Evolutionary conservation across 345 rosid species (phyloP).

Genomic region (Sonneratia alba): DNA sequence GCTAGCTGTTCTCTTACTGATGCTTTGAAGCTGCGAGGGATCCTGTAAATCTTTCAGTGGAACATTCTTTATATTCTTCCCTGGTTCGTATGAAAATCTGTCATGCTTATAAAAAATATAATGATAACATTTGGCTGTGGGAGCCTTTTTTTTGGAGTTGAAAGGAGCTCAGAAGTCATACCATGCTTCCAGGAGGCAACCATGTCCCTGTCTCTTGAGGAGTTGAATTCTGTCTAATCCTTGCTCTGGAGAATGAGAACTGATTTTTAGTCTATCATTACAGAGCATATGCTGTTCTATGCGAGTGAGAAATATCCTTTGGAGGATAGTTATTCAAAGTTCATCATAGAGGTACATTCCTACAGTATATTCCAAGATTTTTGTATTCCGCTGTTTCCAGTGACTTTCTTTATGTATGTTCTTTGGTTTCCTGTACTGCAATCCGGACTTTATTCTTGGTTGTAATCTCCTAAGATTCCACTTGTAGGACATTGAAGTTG

Average conservation of each 20-base stretch:
- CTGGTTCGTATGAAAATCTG: too few species aligned
- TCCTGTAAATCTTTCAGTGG: too few species aligned
- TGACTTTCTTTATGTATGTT: neutral
- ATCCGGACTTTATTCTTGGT: neutral
- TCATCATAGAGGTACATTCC: constrained; percentile 53
- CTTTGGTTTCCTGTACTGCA: neutral
- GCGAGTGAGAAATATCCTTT: constrained; percentile 80
- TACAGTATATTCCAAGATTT: neutral
- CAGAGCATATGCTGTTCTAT: constrained; percentile 95
- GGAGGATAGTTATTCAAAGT: constrained; percentile 88
- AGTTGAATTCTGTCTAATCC: neutral
- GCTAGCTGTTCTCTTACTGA: too few species aligned
- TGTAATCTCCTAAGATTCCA: neutral
- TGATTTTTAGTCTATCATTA: constrained; percentile 3
- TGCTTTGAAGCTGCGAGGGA: too few species aligned
- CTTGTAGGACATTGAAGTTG: neutral
- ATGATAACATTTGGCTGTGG: neutral
- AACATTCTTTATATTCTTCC: too few species aligned
- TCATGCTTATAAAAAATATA: too few species aligned
- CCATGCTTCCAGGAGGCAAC: neutral
- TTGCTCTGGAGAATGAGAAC: neutral
- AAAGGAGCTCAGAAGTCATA: neutral
- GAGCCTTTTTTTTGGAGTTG: neutral
- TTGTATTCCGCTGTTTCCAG: neutral
- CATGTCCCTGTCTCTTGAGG: neutral